Conservation (phyloP, 2,329 filamentous ascomycete species). For the Ceratocystis cacaofunesta region DNA sequence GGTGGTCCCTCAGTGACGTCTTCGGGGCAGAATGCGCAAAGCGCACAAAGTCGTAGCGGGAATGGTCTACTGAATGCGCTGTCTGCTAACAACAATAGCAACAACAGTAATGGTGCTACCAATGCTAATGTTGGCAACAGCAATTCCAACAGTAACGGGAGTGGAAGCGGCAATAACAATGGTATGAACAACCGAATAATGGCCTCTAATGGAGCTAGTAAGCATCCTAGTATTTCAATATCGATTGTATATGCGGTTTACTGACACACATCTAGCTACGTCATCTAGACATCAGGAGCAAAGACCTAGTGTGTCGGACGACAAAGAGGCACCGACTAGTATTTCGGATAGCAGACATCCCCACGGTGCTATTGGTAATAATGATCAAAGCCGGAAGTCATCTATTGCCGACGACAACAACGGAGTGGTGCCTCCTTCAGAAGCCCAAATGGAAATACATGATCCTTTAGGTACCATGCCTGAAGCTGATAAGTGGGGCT, state of each 20-base stretch:
- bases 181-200: background rate
- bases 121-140: background rate
- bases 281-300: conserved; percentile 14
- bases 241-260: background rate
- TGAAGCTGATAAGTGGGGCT: conserved; percentile 48
- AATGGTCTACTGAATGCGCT: conserved; percentile 50
- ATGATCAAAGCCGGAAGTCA: conserved; percentile 24
- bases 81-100: conserved; percentile 35
- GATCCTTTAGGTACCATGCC: conserved; percentile 48
- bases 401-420: conserved; percentile 32
- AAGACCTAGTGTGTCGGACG: conserved; percentile 27
- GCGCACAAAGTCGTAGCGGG: conserved; percentile 30
- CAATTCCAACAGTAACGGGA: background rate
- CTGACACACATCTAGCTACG: background rate
- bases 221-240: background rate
- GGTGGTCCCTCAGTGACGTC: background rate
- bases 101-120: background rate
- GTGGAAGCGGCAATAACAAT: background rate
- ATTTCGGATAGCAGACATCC: conserved; percentile 27
- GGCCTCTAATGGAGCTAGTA: background rate
- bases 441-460: conserved; percentile 27
- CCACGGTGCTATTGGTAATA: conserved; percentile 35
- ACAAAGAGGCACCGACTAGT: conserved; percentile 26
- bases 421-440: conserved; percentile 20
- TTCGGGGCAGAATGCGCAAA: conserved; percentile 23